phyloP scores from a whole-genome alignment of 176 grass and related monocot genomes.

The barley (Hordeum vulgare) region DNA sequence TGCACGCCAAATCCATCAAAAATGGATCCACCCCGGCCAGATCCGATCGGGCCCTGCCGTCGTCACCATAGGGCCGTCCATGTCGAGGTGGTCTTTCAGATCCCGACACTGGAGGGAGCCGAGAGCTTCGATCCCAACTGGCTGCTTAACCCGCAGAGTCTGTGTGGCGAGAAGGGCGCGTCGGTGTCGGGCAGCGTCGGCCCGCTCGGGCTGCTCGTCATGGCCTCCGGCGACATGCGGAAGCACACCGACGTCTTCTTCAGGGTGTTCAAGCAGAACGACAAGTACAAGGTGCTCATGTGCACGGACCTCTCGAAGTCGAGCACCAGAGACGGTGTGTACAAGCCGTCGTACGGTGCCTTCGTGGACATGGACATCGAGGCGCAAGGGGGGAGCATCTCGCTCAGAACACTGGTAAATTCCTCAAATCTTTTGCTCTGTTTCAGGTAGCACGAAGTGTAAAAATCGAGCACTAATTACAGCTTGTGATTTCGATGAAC shows the following conservation, averaged over 20 bases:
- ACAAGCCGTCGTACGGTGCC: conserved; percentile 40
- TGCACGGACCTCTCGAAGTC: conserved; percentile 57
- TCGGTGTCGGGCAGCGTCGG: too few relatives aligned
- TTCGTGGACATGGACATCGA: too few relatives aligned
- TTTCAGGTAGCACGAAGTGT: too few relatives aligned
- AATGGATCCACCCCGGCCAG: too few relatives aligned
- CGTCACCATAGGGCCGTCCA: too few relatives aligned
- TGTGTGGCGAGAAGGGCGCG: conserved; percentile 50
- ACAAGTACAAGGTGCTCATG: conserved; percentile 46
- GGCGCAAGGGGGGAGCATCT: conserved; percentile 29
- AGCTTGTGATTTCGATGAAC: too few relatives aligned
- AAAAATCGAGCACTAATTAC: background rate
- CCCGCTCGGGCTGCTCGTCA: conserved; percentile 63
- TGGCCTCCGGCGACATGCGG: conserved; percentile 44
- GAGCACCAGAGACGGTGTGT: background rate
- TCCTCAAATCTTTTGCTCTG: too few relatives aligned
- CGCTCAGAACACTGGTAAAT: conserved; percentile 55
- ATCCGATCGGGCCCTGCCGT: too few relatives aligned
- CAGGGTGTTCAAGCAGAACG: conserved; percentile 40
- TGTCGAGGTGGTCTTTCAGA: conserved; percentile 54
- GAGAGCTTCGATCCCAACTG: conserved; percentile 32
- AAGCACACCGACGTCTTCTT: conserved; percentile 78
- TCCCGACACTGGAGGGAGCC: conserved; percentile 30
- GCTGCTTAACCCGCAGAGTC: conserved; percentile 44
- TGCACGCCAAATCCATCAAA: too few relatives aligned